phyloP scores from a whole-genome alignment of 306 rosid genomes.

The Erythrophleum fordii region DNA sequence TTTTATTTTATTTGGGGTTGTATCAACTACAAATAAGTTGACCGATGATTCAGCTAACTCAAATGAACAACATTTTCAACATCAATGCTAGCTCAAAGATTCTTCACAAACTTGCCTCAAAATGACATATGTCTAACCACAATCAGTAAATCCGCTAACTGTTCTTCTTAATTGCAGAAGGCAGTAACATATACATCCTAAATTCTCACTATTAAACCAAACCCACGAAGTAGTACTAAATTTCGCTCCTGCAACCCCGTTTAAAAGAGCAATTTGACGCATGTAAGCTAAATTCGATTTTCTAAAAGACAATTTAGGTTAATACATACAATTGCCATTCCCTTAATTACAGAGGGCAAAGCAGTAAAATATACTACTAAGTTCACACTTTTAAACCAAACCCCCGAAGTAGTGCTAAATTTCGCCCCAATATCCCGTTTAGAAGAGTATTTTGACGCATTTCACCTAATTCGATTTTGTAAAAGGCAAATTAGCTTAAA shows the following conservation, averaged over 20 bases:
- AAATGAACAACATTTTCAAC: background rate
- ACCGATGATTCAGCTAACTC: conserved; percentile 34
- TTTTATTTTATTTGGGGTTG: too few relatives aligned
- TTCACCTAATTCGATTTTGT: conserved; percentile 24
- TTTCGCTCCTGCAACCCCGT: background rate
- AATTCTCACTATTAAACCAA: conserved; percentile 20
- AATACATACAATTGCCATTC: background rate
- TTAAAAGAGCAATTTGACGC: conserved; percentile 9
- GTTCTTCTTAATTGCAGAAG: conserved; percentile 23
- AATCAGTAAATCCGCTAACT: conserved; percentile 34
- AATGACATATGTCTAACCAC: background rate
- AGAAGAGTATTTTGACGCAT: conserved; percentile 19
- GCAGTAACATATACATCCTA: background rate
- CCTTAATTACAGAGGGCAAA: conserved; percentile 2
- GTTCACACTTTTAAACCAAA: conserved; percentile 11
- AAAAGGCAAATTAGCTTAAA: conserved; percentile 2
- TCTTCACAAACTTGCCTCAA: conserved; percentile 32
- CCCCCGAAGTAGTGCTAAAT: conserved; percentile 4
- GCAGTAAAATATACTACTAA: background rate
- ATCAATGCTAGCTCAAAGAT: conserved; percentile 10
- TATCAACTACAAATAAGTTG: background rate
- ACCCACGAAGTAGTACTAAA: conserved; percentile 7
- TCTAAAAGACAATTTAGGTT: background rate
- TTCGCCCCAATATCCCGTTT: background rate
- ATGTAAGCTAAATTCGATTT: conserved; percentile 34